Evolutionary conservation across 2,329 filamentous ascomycete genomes (phyloP), one percentile per base, ranked within the genome.

Genomic region (Ramichloridium luteum): DNA sequence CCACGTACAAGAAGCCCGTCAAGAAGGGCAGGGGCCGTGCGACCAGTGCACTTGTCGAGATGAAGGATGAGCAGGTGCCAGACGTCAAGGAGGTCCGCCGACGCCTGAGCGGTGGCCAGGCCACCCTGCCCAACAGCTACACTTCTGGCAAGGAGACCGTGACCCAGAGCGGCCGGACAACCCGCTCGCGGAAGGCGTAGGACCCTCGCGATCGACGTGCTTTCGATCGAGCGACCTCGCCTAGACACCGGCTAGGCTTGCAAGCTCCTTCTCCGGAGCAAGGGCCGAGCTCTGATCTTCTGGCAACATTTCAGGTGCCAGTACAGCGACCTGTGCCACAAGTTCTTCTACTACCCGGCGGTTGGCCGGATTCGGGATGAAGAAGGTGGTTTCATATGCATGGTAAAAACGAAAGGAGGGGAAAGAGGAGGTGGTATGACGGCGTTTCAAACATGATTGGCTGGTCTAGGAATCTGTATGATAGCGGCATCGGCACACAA

Each of bases 1-100:
- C 85, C 45, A 98, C 88, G 40, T 98, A 98, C 68, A 81, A 79
- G 67, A 86, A 84, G 69, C 77, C 79, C 40, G 73, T 75, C 58
- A 74, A 73, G 55, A 88, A 85, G 69, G 62, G 62, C 38, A 58
- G 74, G 70, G 68, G 71, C 50, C 85, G 78, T 49, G 81, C 82
- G 51, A 86, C 82, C 61, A 90, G 88, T 68, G 74, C 77, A 37
- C 63, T 90, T 31, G 81, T 88, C 48, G 85, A 92, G 57, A 84
- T 86, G 64, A 80, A 82, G 56, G 71, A 76, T 51, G 71, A 79
- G 53, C 70, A 81, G 53, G 62, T 77, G 38, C 69, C 70, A 33
- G 62, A 66, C 38, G 59, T 65, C 40, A 60, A 57, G 46, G 61
- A 67, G 53, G 64, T 57, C 57, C 65, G 55, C 61, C 67, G 57